Evolutionary conservation across 306 rosid genomes (phyloP).

Genomic region (Mimosa pudica): DNA sequence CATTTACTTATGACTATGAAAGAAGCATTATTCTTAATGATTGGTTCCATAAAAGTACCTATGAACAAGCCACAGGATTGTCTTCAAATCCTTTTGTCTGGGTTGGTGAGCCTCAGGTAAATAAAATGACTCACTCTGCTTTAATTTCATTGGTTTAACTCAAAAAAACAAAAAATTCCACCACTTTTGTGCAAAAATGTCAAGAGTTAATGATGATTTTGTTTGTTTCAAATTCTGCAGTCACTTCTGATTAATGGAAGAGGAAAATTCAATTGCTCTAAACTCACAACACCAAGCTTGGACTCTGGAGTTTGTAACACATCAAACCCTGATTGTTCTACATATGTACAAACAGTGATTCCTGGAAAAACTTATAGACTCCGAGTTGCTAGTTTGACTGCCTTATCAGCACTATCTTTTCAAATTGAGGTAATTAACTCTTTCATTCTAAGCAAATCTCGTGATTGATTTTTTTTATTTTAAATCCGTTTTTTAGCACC

Average conservation of each 20-base stretch:
- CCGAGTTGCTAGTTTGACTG: slow-evolving; percentile 66
- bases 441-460: not conserved
- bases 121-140: not conserved
- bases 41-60: slow-evolving; percentile 74
- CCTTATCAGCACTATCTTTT: slow-evolving; percentile 83
- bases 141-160: not conserved
- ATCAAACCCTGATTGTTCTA: slow-evolving; percentile 68
- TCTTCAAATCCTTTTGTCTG: slow-evolving; percentile 53
- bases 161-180: not conserved
- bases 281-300: slow-evolving; percentile 35
- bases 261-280: slow-evolving; percentile 79
- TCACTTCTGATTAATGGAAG: slow-evolving; percentile 85
- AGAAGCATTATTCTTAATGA: slow-evolving; percentile 77
- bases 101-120: slow-evolving; percentile 86
- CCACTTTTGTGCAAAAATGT: not conserved
- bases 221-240: slow-evolving; percentile 36
- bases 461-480: not conserved
- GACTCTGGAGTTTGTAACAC: slow-evolving; percentile 50
- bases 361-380: slow-evolving; percentile 73
- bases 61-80: slow-evolving; percentile 70
- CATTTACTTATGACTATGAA: slow-evolving; percentile 73
- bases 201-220: not conserved
- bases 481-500: too few species aligned
- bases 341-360: slow-evolving; percentile 50
- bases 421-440: slow-evolving; percentile 65